Evolutionary conservation across 73 alveolate species (phyloP).

Genomic region (Blepharisma japonicum): DNA sequence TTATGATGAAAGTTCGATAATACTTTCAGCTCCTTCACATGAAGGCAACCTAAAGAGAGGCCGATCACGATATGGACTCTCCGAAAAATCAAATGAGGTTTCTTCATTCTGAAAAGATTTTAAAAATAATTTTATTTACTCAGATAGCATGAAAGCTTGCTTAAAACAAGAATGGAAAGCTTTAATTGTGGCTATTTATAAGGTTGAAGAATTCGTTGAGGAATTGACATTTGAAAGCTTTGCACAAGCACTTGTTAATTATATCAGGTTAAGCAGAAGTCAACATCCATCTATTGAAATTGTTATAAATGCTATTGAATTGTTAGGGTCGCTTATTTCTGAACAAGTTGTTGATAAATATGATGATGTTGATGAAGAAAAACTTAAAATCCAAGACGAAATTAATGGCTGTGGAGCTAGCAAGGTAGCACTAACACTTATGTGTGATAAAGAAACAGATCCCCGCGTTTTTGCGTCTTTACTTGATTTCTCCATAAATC

Average conservation of each 20-base stretch:
- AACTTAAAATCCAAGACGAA: constrained; percentile 37
- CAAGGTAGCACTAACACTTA: constrained; percentile 38
- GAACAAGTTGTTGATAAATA: constrained; percentile 30
- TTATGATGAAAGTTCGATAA: too few species aligned
- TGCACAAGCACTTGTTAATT: neutral
- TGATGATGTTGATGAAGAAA: constrained; percentile 31
- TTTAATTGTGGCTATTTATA: too few species aligned
- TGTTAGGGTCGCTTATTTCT: neutral
- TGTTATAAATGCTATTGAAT: neutral
- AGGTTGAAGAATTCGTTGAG: too few species aligned
- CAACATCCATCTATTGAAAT: constrained; percentile 8
- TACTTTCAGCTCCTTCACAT: too few species aligned
- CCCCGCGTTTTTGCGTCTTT: constrained; percentile 37
- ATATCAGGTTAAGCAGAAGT: constrained; percentile 10
- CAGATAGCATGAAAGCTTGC: too few species aligned
- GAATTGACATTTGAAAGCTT: neutral
- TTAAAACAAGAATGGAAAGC: too few species aligned
- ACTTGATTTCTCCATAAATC: constrained; percentile 35
- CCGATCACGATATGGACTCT: too few species aligned
- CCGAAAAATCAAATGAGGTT: too few species aligned
- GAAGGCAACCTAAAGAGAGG: too few species aligned
- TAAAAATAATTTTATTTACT: too few species aligned
- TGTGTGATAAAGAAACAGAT: constrained; percentile 43
- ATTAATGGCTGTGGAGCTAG: constrained; percentile 44
- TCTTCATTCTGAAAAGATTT: too few species aligned